These are phyloP conservation scores for Lachnellula arida DNA, from an alignment of 2,329 filamentous ascomycete genomes.

Conservation along the genomic window DNA sequence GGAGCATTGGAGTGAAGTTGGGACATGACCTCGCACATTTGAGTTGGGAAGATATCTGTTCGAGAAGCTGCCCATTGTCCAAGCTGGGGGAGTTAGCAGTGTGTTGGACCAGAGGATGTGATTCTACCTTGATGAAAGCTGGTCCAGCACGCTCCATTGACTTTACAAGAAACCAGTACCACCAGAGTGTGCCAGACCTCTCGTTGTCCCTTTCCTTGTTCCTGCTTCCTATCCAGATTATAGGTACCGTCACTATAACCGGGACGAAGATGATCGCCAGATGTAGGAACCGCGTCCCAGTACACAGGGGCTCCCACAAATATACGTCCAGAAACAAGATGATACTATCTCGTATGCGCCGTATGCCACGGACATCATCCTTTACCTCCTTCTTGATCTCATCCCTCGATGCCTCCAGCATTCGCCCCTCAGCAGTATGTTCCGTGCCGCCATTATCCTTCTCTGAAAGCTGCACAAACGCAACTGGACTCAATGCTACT, in stretches of 20 bases:
- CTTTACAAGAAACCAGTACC: slow-evolving; percentile 83
- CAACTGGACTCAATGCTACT: slow-evolving; percentile 45
- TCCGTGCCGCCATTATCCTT: slow-evolving; percentile 49
- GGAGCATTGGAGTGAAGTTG: slow-evolving; percentile 92
- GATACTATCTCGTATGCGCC: slow-evolving; percentile 52
- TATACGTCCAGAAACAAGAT: slow-evolving; percentile 66
- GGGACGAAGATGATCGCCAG: slow-evolving; percentile 86
- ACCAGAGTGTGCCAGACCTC: slow-evolving; percentile 80
- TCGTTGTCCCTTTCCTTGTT: slow-evolving; percentile 65
- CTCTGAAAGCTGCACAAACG: slow-evolving; percentile 55
- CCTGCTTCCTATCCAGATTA: slow-evolving; percentile 71
- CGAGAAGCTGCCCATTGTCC: slow-evolving; percentile 98
- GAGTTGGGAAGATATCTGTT: slow-evolving; percentile 89
- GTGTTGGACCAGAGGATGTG: background rate
- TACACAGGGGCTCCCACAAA: slow-evolving; percentile 82
- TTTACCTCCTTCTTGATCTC: slow-evolving; percentile 70
- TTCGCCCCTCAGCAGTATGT: slow-evolving; percentile 74
- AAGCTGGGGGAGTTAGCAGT: slow-evolving; percentile 49
- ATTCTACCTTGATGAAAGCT: slow-evolving; percentile 85
- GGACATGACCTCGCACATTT: slow-evolving; percentile 92
- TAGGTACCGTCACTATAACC: slow-evolving; percentile 74
- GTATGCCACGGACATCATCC: slow-evolving; percentile 55
- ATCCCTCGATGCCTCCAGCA: slow-evolving; percentile 75
- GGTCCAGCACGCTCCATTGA: slow-evolving; percentile 92
- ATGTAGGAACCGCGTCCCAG: slow-evolving; percentile 81